Evolutionary conservation across 192 early-diverging fungal genomes (phyloP).

Genomic region (Umbelopsis sp.): DNA sequence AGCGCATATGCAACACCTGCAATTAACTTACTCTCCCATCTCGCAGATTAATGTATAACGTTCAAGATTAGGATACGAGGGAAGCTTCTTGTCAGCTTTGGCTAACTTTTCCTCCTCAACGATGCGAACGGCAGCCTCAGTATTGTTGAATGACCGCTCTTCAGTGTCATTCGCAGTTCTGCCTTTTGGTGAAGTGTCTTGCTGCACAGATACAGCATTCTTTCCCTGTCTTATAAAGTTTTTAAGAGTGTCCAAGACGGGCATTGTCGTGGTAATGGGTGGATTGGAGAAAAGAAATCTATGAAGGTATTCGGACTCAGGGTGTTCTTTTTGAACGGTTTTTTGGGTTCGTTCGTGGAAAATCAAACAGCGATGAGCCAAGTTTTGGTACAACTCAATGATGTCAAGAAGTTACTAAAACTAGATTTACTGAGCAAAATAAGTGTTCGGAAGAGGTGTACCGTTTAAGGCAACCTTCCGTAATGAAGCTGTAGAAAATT

Average conservation of each 20-base stretch:
- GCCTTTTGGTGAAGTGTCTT: background rate
- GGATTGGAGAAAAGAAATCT: background rate
- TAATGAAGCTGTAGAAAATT: too few relatives aligned
- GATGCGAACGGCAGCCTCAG: conserved; percentile 50
- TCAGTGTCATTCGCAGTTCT: background rate
- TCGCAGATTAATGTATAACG: conserved; percentile 59
- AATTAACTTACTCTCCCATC: conserved; percentile 67
- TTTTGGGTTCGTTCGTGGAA: background rate
- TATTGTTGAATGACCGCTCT: conserved; percentile 29
- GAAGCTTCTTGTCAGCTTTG: conserved; percentile 45
- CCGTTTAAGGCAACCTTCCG: background rate
- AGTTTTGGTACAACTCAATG: background rate
- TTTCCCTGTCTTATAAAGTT: conserved; percentile 53
- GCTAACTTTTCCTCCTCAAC: conserved; percentile 56
- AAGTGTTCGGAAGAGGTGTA: background rate
- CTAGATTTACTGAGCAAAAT: background rate
- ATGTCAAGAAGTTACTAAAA: background rate
- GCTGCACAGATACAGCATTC: conserved; percentile 24
- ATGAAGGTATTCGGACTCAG: background rate
- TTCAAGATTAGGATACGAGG: conserved; percentile 60
- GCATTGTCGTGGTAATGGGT: background rate
- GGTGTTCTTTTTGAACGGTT: background rate
- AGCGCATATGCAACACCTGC: background rate
- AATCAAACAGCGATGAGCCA: background rate
- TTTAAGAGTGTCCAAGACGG: conserved; percentile 46